phyloP scores from a whole-genome alignment of 2,329 filamentous ascomycete species.

The Pseudofabraea citricarpa region DNA sequence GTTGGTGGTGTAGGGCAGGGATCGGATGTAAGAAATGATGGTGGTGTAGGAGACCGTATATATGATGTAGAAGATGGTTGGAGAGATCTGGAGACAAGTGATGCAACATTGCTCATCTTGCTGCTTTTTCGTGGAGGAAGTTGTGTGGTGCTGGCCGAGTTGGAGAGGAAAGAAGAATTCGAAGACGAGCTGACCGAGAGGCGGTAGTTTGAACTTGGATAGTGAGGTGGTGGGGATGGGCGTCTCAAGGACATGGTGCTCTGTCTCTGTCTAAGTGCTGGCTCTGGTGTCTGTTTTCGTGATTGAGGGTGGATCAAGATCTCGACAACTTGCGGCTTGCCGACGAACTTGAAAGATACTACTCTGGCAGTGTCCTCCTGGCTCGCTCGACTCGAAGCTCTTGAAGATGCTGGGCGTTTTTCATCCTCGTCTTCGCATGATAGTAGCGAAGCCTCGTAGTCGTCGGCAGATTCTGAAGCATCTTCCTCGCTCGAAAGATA shows the following conservation, averaged over 20 bases:
- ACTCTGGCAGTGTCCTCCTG: conserved; percentile 53
- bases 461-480: conserved; percentile 56
- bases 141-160: neutral
- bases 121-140: conserved; percentile 2
- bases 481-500: conserved; percentile 65
- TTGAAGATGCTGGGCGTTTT: conserved; percentile 25
- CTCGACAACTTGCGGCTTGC: conserved; percentile 55
- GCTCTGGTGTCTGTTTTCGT: neutral
- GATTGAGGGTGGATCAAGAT: conserved; percentile 24
- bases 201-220: conserved; percentile 1
- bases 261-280: neutral
- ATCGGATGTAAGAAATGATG: conserved; percentile 1
- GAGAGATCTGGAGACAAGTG: neutral
- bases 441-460: conserved; percentile 49
- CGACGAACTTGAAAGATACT: conserved; percentile 54
- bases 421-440: conserved; percentile 22
- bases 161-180: neutral
- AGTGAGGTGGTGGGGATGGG: neutral
- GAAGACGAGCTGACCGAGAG: conserved; percentile 2
- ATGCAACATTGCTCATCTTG: neutral
- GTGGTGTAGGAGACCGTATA: neutral
- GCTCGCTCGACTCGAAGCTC: conserved; percentile 20
- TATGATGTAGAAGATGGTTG: neutral
- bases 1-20: neutral
- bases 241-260: neutral